Evolutionary conservation across 768 basidiomycete species (phyloP).

Genomic region (Candolleomyces efflorescens): DNA sequence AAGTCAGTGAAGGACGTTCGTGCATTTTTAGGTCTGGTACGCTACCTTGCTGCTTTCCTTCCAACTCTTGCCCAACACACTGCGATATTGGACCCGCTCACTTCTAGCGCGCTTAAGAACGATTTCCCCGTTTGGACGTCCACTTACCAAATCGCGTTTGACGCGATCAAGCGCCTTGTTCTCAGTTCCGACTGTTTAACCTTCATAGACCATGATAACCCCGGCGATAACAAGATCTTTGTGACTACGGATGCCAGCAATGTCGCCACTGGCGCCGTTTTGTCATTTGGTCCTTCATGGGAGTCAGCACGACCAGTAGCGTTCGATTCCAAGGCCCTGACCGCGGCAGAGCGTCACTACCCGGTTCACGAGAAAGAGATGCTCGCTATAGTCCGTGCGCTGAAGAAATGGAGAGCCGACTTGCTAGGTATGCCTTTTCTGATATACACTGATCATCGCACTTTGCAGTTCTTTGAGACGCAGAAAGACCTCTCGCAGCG

Average conservation of each 20-base stretch:
- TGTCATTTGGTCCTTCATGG: constrained; percentile 25
- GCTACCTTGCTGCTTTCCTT: constrained; percentile 9
- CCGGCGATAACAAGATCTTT: constrained; percentile 23
- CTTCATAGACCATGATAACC: constrained; percentile 10
- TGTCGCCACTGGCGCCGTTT: constrained; percentile 20
- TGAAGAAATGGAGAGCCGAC: constrained; percentile 22
- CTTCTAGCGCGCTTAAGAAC: not conserved
- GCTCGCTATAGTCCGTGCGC: constrained; percentile 28
- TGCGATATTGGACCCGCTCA: not conserved
- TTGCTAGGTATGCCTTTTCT: constrained; percentile 13
- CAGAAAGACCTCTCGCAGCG: constrained; percentile 27
- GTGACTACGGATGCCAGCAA: constrained; percentile 29
- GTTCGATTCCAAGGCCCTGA: constrained; percentile 22
- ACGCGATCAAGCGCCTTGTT: constrained; percentile 12
- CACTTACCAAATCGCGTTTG: constrained; percentile 17
- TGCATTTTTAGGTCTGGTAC: constrained; percentile 9
- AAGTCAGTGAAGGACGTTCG: constrained; percentile 1
- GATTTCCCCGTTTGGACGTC: constrained; percentile 8
- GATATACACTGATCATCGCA: constrained; percentile 25
- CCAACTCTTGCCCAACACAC: constrained; percentile 9
- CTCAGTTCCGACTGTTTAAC: constrained; percentile 10
- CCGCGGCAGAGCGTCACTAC: constrained; percentile 17
- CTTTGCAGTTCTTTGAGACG: constrained; percentile 25
- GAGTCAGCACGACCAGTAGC: constrained; percentile 27
- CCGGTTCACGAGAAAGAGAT: constrained; percentile 26